These are phyloP conservation scores for Aphanomyces invadans DNA, from an alignment of 352 stramenopile species.

Conservation along the genomic window DNA sequence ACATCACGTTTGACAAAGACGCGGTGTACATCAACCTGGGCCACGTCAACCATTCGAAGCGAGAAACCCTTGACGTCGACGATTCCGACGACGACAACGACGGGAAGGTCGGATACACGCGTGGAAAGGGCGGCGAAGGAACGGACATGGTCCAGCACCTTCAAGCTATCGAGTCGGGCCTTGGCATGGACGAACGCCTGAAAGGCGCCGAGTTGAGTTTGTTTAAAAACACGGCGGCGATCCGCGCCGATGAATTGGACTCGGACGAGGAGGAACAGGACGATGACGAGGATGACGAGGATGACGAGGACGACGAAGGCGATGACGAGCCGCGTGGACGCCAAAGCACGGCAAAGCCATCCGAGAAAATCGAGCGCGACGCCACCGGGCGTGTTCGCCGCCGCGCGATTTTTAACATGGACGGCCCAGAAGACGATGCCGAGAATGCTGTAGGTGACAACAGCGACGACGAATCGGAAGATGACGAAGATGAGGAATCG, in stretches of 20 bases:
- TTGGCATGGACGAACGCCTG: slow-evolving; percentile 93
- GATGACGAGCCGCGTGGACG: slow-evolving; percentile 42
- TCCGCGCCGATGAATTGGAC: slow-evolving; percentile 71
- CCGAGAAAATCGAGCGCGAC: slow-evolving; percentile 57
- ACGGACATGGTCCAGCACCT: slow-evolving; percentile 93
- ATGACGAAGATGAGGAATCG: slow-evolving; percentile 45
- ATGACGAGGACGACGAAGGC: slow-evolving; percentile 39
- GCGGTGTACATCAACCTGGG: slow-evolving; percentile 98
- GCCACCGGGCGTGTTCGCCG: slow-evolving; percentile 62
- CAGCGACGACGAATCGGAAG: slow-evolving; percentile 31
- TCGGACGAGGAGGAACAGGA: slow-evolving; percentile 50
- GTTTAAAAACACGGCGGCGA: slow-evolving; percentile 90
- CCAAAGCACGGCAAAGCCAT: slow-evolving; percentile 41
- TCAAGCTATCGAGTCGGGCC: slow-evolving; percentile 64
- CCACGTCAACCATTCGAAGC: slow-evolving; percentile 92
- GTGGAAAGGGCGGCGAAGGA: slow-evolving; percentile 61
- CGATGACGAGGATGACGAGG: slow-evolving; percentile 43
- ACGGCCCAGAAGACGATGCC: slow-evolving; percentile 39
- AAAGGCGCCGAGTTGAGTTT: slow-evolving; percentile 89
- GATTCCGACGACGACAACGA: slow-evolving; percentile 32
- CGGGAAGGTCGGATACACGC: slow-evolving; percentile 37
- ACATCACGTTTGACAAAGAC: slow-evolving; percentile 98
- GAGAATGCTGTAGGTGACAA: slow-evolving; percentile 21
- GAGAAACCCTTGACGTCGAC: slow-evolving; percentile 40
- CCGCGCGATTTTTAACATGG: slow-evolving; percentile 69